Conservation (phyloP, 352 stramenopile species). For the Phytophthora fragariae region DNA sequence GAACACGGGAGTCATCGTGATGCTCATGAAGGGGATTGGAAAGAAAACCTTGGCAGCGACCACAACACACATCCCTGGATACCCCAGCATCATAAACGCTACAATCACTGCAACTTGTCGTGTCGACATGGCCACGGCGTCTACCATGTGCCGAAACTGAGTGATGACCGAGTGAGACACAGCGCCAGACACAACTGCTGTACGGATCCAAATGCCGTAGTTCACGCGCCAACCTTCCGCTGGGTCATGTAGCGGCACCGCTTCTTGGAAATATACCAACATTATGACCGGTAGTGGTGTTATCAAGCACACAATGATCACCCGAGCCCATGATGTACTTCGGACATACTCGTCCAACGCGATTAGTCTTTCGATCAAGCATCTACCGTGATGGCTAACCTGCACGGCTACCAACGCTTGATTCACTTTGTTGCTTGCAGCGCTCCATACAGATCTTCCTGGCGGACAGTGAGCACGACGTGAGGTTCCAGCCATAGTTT, state of each 20-base stretch:
- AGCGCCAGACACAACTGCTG: not conserved
- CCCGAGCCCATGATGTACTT: constrained; percentile 9
- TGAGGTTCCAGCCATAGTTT: not conserved
- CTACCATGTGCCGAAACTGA: constrained; percentile 18
- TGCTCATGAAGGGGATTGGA: constrained; percentile 32
- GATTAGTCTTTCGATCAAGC: constrained; percentile 28
- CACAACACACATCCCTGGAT: not conserved
- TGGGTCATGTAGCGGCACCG: constrained; percentile 29
- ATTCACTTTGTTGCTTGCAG: not conserved
- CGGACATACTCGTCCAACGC: constrained; percentile 28
- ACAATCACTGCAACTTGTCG: constrained; percentile 12
- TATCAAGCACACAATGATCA: constrained; percentile 15
- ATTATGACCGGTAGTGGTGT: constrained; percentile 27
- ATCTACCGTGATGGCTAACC: constrained; percentile 28
- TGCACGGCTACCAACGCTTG: constrained; percentile 11
- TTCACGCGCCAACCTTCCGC: constrained; percentile 24
- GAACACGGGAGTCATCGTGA: constrained; percentile 3
- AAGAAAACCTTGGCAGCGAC: constrained; percentile 14
- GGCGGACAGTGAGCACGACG: no score
- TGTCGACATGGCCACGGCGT: constrained; percentile 4
- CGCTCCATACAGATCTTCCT: not conserved
- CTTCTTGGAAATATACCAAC: constrained; percentile 24
- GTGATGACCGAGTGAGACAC: not conserved
- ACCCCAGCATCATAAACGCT: not conserved
- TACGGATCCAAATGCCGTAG: constrained; percentile 31